Evolutionary conservation across 768 basidiomycete genomes (phyloP).

Genomic region (Naematelia aurantialba): DNA sequence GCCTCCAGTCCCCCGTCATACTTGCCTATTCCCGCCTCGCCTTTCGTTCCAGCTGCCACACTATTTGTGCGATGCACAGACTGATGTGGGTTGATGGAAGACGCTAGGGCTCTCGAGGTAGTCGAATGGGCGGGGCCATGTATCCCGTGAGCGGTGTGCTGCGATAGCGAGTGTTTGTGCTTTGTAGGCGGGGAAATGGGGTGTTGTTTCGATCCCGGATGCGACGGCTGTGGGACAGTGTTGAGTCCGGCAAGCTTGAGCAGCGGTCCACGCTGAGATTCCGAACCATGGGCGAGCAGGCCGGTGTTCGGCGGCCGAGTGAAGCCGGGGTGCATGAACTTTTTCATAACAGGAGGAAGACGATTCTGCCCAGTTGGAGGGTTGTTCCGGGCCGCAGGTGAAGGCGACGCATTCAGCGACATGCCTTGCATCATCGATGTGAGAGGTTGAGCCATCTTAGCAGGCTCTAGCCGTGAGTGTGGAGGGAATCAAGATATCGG

Average conservation of each 20-base stretch:
- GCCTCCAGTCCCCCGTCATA: slow-evolving; percentile 97
- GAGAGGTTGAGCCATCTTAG: background rate
- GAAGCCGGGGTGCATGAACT: slow-evolving; percentile 46
- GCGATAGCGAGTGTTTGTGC: slow-evolving; percentile 16
- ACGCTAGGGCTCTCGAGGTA: slow-evolving; percentile 31
- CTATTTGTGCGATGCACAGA: slow-evolving; percentile 6
- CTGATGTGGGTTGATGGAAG: slow-evolving; percentile 18
- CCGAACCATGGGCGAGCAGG: slow-evolving; percentile 9
- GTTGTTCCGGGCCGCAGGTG: background rate
- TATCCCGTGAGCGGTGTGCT: slow-evolving; percentile 49
- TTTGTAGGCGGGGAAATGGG: slow-evolving; percentile 18
- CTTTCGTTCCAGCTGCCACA: slow-evolving; percentile 5
- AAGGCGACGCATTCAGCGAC: background rate
- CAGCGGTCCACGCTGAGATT: slow-evolving; percentile 37
- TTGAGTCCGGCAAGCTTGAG: slow-evolving; percentile 48
- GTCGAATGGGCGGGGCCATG: slow-evolving; percentile 51
- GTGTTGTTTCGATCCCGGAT: slow-evolving; percentile 8
- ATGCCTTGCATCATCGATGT: background rate
- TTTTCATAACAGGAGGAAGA: slow-evolving; percentile 39
- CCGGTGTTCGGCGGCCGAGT: slow-evolving; percentile 41
- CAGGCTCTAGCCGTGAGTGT: background rate
- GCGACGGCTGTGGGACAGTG: slow-evolving; percentile 5
- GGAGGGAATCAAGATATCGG: background rate
- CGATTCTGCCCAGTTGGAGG: slow-evolving; percentile 17
- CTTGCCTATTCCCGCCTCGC: slow-evolving; percentile 57